Evolutionary conservation across 176 grass and related monocot genomes (phyloP), one percentile per base, ranked within the genome.

Genomic region (Cenchrus fungigraminus): DNA sequence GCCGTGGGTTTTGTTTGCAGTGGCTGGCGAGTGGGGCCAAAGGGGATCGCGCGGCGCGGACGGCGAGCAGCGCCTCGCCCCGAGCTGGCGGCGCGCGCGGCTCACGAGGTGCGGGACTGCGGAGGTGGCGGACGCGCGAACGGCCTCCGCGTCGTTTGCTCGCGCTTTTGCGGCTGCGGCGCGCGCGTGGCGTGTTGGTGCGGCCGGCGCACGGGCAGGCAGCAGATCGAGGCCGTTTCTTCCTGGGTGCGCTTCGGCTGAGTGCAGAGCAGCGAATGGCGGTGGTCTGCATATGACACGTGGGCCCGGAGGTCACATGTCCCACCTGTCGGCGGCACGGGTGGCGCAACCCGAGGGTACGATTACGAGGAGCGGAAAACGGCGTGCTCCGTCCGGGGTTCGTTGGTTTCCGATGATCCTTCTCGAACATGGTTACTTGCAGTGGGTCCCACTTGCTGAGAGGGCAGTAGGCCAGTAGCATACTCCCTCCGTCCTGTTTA

Each of bases 61-160:
- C 82, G 32, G 1, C 57, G 40, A 11, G 79, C 64, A 46, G 37
- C 37, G 37, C 37, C 37, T 40, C 37, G 37, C 42, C 32, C 45
- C 45, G 45, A 1, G 42, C 1, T 20, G 59, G 44, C 10, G 44
- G 45, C 52, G 52, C 52, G 31, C 9, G 28, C 44, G 64, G 64
- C 69, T 47, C 84, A 69, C 66, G 84, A 82, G 45, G 51, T 63
- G 71, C 25, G 25, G 25, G 25, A 25, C 25, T 25, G 25, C 25
- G 28, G 45, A 6, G 50, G 62, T 2, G 68, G 28, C 52, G 76
- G 9, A 15, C 4, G 46, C 7, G 46, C 71, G 46, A 67, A 74
- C 87, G 77, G 86, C 67, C 76, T 40, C 43, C 43, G 31, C 42
- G 71, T 54, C 57, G 72, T 71, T 78, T 19, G 72, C 40, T 73